These are phyloP conservation scores for Fusarium austroafricanum DNA, from an alignment of 2,329 filamentous ascomycete species.

Conservation along the genomic window DNA sequence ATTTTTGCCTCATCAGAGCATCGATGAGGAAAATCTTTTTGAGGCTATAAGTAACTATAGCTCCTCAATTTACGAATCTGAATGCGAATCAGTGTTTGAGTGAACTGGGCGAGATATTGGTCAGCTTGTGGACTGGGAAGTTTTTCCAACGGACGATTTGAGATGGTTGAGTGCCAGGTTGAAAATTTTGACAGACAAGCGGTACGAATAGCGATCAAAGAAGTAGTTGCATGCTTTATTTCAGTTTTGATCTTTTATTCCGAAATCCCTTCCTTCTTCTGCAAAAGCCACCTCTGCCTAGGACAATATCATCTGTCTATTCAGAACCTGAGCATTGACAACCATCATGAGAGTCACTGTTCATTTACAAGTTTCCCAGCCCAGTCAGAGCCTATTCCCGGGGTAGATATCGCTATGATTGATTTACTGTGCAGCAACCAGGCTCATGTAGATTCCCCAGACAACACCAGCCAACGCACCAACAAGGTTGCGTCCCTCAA, in stretches of 20 bases:
- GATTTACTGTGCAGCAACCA: slow-evolving; percentile 59
- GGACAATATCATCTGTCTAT: not conserved
- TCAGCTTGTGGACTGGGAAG: not conserved
- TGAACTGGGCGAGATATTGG: not conserved
- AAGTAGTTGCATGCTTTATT: not conserved
- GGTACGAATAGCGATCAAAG: slow-evolving; percentile 15
- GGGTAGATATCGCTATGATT: too few relatives aligned
- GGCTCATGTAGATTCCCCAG: slow-evolving; percentile 81
- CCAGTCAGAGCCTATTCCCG: not conserved
- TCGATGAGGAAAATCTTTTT: slow-evolving; percentile 2
- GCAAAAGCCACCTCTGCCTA: not conserved
- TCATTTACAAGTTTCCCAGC: not conserved
- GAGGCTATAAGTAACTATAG: slow-evolving; percentile 1
- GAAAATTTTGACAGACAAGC: not conserved
- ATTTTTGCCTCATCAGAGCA: not conserved
- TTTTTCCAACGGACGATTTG: not conserved
- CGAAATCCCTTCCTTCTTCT: not conserved
- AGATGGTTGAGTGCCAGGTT: not conserved
- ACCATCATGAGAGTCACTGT: not conserved
- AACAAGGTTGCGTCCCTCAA: slow-evolving; percentile 76
- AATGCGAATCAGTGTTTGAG: not conserved
- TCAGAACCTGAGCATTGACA: too few relatives aligned
- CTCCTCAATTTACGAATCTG: not conserved
- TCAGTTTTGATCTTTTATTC: not conserved
- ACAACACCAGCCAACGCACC: slow-evolving; percentile 77